Evolutionary conservation across 1,284 basidiomycete species (phyloP), one percentile per base, ranked within the genome.

Genomic region (Cutaneotrichosporon spelunceum): DNA sequence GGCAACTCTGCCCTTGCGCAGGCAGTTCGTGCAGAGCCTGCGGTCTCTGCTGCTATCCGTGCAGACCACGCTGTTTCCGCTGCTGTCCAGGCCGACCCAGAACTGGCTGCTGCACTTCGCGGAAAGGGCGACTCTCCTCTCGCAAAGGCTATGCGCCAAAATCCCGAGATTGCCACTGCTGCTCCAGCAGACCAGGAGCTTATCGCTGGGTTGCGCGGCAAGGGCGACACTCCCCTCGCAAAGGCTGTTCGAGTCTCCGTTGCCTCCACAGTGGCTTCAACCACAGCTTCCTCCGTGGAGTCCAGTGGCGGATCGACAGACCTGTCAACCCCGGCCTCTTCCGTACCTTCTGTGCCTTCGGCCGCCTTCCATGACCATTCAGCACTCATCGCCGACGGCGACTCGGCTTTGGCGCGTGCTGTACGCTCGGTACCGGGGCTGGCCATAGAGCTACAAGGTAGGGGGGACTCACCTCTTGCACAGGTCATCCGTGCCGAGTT

Each of bases 81-180:
- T n/a, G 48, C 48, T 9, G 48, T 50, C 14, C 26, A 50, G 19
- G 27, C 48, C 16, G 48, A 50, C 26, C 19, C 27, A 16, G 48
- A 50, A 19, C 26, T 50, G 14, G 27, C 27, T 9, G 48, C 48
- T 9, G 48, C 48, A 6, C 19, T 50, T 27, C 26, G 48, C 27
- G 48, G 48, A 8, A 50, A 50, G 48, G 48, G 48, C 27, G 48
- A 50, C 13, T 50, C 48, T n/a, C 48, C 48, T 19, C 48, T 50
- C 16, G 48, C 48, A 50, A 26, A 50, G 27, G 48, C 48, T 10
- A 27, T 50, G 13, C 52, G 33, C 27, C 19, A 26, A 13, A 50
- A 50, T 16, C 48, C 48, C 7, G 26, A 26, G 14, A 29, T 50
- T 9, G 48, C 48, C 16, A 29, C 27, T 7, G 48, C 26, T n/a